Conservation (phyloP, 1,139 yeast species). For the Candida buenavistaensis region DNA sequence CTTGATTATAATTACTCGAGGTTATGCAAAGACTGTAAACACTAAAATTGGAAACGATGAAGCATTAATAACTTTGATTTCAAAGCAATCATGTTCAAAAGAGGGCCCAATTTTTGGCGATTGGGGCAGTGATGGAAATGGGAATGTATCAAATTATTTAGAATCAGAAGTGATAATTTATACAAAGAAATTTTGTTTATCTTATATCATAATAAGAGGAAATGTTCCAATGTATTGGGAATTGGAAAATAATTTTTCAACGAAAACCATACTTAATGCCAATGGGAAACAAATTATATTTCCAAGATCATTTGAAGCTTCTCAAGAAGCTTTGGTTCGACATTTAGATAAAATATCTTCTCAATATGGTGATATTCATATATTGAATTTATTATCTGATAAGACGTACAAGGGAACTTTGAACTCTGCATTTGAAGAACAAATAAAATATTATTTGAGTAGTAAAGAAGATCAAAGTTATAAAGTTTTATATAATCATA, state of each 20-base stretch:
- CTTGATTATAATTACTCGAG: slow-evolving; percentile 60
- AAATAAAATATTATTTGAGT: slow-evolving; percentile 27
- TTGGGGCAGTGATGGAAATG: slow-evolving; percentile 72
- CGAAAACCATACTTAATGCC: slow-evolving; percentile 40
- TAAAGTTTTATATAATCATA: slow-evolving; percentile 27
- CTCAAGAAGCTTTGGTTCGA: slow-evolving; percentile 62
- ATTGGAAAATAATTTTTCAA: slow-evolving; percentile 46
- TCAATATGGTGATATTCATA: slow-evolving; percentile 65
- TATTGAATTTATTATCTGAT: slow-evolving; percentile 51
- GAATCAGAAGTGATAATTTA: slow-evolving; percentile 67
- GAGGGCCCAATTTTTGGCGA: slow-evolving; percentile 64
- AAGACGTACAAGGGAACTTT: slow-evolving; percentile 38
- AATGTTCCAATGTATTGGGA: slow-evolving; percentile 71
- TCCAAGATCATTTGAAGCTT: slow-evolving; percentile 61
- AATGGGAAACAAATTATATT: slow-evolving; percentile 48
- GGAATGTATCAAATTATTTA: slow-evolving; percentile 62
- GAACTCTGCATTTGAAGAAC: slow-evolving; percentile 30
- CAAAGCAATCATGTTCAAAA: slow-evolving; percentile 65
- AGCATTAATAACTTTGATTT: slow-evolving; percentile 58
- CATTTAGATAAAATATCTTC: slow-evolving; percentile 59
- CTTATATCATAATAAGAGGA: slow-evolving; percentile 63
- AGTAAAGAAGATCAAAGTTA: slow-evolving; percentile 14
- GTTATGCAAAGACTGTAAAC: slow-evolving; percentile 64
- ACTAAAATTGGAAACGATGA: slow-evolving; percentile 35
- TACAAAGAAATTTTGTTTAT: slow-evolving; percentile 50